Evolutionary conservation across 495 filamentous ascomycete species (phyloP).

Genomic region (Polyplosphaeria fusca): DNA sequence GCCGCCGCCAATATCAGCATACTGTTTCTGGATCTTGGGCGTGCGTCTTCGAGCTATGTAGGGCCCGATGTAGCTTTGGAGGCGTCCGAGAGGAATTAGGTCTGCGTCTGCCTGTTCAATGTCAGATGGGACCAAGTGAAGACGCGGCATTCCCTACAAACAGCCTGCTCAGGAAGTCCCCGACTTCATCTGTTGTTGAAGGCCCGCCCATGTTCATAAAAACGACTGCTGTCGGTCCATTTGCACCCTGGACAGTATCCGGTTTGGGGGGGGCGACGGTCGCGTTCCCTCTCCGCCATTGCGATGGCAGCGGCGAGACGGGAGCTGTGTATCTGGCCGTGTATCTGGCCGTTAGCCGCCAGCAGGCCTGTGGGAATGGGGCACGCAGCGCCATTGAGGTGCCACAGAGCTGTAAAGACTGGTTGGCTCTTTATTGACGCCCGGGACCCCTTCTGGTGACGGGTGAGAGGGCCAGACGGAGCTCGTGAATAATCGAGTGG

Average conservation of each 20-base stretch:
- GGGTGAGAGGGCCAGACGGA: background rate
- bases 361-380: conserved; percentile 9
- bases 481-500: background rate
- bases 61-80: conserved; percentile 87
- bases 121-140: background rate
- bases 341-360: conserved; percentile 4
- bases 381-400: conserved; percentile 21
- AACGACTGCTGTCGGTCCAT: conserved; percentile 88
- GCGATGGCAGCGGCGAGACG: conserved; percentile 20
- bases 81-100: conserved; percentile 88
- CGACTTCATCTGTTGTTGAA: conserved; percentile 81
- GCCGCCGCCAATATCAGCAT: conserved; percentile 90
- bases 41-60: conserved; percentile 83
- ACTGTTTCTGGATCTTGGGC: conserved; percentile 93
- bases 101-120: conserved; percentile 75
- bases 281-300: conserved; percentile 50
- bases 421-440: no score
- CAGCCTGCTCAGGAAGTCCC: conserved; percentile 84
- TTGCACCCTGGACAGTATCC: conserved; percentile 59
- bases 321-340: background rate
- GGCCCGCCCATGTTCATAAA: conserved; percentile 99
- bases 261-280: conserved; percentile 68
- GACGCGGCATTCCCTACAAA: conserved; percentile 59
- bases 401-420: no score
- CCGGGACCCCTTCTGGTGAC: no score